Conservation (phyloP, 352 stramenopile species). For the Globisporangium okanoganense region DNA sequence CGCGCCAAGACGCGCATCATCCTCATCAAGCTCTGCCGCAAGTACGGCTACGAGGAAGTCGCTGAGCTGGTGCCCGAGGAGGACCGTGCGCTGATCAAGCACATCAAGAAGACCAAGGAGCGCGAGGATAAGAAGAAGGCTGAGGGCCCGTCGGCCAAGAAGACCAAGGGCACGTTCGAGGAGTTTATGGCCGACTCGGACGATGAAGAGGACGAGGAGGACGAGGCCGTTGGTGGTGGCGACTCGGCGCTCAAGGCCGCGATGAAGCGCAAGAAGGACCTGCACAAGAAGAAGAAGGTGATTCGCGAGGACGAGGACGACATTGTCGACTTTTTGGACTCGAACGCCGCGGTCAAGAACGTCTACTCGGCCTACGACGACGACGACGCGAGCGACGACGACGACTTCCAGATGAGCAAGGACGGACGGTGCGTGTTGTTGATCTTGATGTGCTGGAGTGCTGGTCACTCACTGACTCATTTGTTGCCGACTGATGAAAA, state of each 20-base stretch:
- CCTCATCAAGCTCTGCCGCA: constrained; percentile 93
- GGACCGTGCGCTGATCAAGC: constrained; percentile 90
- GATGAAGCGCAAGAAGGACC: constrained; percentile 73
- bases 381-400: constrained; percentile 66
- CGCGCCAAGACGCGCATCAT: constrained; percentile 95
- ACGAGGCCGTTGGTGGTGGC: constrained; percentile 55
- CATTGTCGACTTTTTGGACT: constrained; percentile 92
- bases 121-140: constrained; percentile 87
- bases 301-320: constrained; percentile 83
- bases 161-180: constrained; percentile 54
- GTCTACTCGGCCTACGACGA: constrained; percentile 55
- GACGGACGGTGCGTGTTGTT: constrained; percentile 78
- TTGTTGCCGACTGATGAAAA: too few species aligned
- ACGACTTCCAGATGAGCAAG: constrained; percentile 90
- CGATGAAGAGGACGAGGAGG: constrained; percentile 71
- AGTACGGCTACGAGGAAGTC: constrained; percentile 92
- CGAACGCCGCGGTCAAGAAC: constrained; percentile 88
- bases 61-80: constrained; percentile 86
- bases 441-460: not conserved
- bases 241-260: constrained; percentile 80
- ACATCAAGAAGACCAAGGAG: constrained; percentile 96
- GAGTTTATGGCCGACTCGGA: constrained; percentile 82
- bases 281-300: constrained; percentile 72
- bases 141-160: constrained; percentile 53
- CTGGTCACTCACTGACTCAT: not conserved